Percentiles rank a stretch among this genome's conserved stretches.
Evolutionary conservation across 1,139 yeast species (phyloP).

Genomic region (Hanseniaspora sp.): DNA sequence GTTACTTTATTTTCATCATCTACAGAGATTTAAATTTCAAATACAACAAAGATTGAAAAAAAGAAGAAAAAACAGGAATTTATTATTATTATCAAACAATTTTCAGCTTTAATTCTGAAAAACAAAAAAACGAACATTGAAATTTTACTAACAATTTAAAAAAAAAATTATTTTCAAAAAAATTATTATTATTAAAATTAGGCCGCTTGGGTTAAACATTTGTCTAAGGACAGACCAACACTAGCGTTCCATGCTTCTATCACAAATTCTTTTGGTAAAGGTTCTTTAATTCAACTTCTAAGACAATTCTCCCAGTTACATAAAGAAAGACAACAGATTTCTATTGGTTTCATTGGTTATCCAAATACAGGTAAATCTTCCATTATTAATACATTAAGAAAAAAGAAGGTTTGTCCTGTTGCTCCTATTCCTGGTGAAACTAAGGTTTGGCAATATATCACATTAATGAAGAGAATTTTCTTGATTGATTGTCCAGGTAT

Average conservation of each 20-base stretch:
- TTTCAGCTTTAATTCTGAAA: not conserved
- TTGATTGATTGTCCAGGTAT: conserved; percentile 97
- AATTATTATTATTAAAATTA: conserved; percentile 27
- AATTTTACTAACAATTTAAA: not conserved
- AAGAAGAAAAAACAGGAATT: not conserved
- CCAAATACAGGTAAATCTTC: conserved; percentile 97
- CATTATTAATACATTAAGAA: conserved; percentile 82
- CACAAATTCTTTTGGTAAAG: conserved; percentile 94
- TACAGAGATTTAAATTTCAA: conserved; percentile 20
- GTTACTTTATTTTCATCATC: conserved; percentile 7
- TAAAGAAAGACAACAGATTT: conserved; percentile 86
- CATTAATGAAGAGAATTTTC: conserved; percentile 89
- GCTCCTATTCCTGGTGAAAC: conserved; percentile 99
- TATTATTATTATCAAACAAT: too few relatives aligned
- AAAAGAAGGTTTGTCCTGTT: conserved; percentile 90
- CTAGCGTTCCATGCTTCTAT: conserved; percentile 97
- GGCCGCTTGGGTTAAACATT: conserved; percentile 98
- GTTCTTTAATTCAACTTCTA: conserved; percentile 81
- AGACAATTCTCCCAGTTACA: conserved; percentile 89
- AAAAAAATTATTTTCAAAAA: conserved; percentile 14
- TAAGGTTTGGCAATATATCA: conserved; percentile 97
- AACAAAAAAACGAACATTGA: conserved; percentile 37
- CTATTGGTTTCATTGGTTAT: conserved; percentile 94
- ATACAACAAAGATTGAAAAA: not conserved
- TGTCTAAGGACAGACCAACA: conserved; percentile 86